Base-by-base conservation (phyloP, 2,329 filamentous ascomycete species). In the Microdochium trichocladiopsis region DNA sequence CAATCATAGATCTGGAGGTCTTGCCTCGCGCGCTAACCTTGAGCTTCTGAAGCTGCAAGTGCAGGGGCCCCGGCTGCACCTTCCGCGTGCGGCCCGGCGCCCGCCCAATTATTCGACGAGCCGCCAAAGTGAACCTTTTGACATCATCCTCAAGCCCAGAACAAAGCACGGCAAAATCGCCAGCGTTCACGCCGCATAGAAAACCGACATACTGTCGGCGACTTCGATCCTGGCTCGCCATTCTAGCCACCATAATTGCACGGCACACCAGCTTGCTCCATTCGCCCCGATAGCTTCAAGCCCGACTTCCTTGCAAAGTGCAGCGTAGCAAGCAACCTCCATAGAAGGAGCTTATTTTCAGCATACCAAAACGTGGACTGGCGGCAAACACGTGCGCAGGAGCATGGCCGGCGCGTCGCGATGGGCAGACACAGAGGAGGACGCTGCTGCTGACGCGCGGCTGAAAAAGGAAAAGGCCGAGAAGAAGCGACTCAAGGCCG, bases 401-500 rank as follows among this genome's bases (percentile, higher is more conserved):
- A 59, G 52, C 48, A 88, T 87, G 83, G 77, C 83, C 48, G 74
- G 74, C 62, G 84, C 82, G 66, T 96, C 93, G 50, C 84, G 93
- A 69, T 99, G 94, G 94, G 90, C 88, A 58, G 82, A 91, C 63
- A 84, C 87, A 47, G 88, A 89, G 60, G 89, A 91, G 60, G 91
- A 96, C 66, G 83, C 83, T 22, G 88, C 83, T 45, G 77, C 86
- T 43, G 85, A 89, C 54, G 84, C 84, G 21, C 83, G 84, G 63
- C 78, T 84, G 52, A 93, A 87, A 69, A 80, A 77, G 56, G 89
- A 94, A 66, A 96, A 93, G 71, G 90, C 95, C 70, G 87, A 91
- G 63, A 95, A 94, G 77, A 90, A 88, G 70, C 85, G 88, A 49
- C 73, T 83, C 50, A 96, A 94, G 69, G 86, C 84, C 25, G 87